Percentiles rank a stretch among this genome's conserved stretches.
Evolutionary conservation across 1,139 yeast genomes (phyloP).

Genomic region (Hansenula lynferdii): DNA sequence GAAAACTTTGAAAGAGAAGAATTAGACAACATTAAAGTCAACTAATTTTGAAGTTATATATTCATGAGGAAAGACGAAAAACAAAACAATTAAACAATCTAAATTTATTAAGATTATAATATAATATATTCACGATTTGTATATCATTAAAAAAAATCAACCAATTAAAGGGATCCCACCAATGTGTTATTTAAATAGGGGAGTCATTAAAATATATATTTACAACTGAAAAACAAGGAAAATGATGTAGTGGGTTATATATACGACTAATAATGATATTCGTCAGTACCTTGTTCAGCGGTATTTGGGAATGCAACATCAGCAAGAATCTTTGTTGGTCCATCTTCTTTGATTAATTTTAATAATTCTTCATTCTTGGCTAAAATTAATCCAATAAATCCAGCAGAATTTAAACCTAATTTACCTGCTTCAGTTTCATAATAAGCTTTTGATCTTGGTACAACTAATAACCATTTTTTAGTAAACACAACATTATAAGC

Average conservation of each 20-base stretch:
- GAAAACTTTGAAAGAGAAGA: conserved; percentile 85
- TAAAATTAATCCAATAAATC: conserved; percentile 70
- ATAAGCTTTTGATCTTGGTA: conserved; percentile 62
- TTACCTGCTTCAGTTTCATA: conserved; percentile 26
- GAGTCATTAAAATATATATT: conserved; percentile 2
- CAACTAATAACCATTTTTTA: conserved; percentile 73
- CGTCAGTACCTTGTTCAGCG: conserved; percentile 35
- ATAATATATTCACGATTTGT: no score
- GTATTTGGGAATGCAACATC: conserved; percentile 66
- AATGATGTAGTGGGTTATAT: background rate
- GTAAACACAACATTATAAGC: conserved; percentile 84
- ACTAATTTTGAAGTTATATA: background rate
- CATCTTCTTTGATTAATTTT: conserved; percentile 35
- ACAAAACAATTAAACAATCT: background rate
- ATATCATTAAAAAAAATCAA: no score
- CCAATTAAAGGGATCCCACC: no score
- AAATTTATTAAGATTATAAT: background rate
- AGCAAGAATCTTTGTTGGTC: conserved; percentile 44
- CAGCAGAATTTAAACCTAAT: conserved; percentile 75
- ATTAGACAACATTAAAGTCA: conserved; percentile 61
- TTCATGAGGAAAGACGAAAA: background rate
- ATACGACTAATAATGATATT: conserved; percentile 36
- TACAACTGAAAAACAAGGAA: background rate
- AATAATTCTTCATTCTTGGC: conserved; percentile 62
- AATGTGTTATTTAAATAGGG: no score